Base-by-base conservation (phyloP, 2,329 filamentous ascomycete genomes). In the Incumbomyces lentus region DNA sequence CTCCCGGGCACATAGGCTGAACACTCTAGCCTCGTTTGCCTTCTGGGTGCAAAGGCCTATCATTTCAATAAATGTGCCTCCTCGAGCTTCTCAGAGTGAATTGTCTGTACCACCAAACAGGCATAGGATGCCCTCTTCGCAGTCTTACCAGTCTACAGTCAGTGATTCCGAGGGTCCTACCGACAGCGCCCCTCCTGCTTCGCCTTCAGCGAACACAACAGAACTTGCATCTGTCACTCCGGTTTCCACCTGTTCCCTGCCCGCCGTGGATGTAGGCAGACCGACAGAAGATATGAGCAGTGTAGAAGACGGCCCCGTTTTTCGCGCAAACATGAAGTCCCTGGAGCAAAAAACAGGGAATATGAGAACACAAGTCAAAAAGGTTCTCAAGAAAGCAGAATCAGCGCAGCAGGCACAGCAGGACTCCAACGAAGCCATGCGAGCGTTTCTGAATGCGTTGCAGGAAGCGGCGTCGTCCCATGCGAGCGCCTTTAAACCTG, bases 291-390 rank as follows among this genome's bases (percentile, higher is more conserved):
- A 95, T 66, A 80, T 87, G 65, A 81, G 83, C 50, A 78, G 84
- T 17, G 82, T 84, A 17, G 92, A 96, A 56, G 92, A 98, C 66
- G 92, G 92, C 0, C 92, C 93, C 0, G 74, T 98, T 1, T 98
- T 98, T 68, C 80, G 93, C 52, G 93, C 92, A 14, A 96, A 92
- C 0, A 93, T 98, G 74, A 95, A 95, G 63, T 84, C 89, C 0
- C 69, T 96, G 22, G 92, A 98, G 64, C 89, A 95, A 61, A 96
- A 95, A 70, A 98, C 90, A 0, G 86, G 88, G 36, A 93, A 85
- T 57, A 92, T 98, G 85, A 82, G 89, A 49, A 74, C 78, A 17
- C 86, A 90, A 56, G 95, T 96, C 81, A 98, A 98, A 66, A 93
- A 92, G 60, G 85, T 98, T 6, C 70, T 98, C 55, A 93, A 92